Base-by-base conservation (phyloP, 208 protist genomes). In the Trypanosoma avium region DNA sequence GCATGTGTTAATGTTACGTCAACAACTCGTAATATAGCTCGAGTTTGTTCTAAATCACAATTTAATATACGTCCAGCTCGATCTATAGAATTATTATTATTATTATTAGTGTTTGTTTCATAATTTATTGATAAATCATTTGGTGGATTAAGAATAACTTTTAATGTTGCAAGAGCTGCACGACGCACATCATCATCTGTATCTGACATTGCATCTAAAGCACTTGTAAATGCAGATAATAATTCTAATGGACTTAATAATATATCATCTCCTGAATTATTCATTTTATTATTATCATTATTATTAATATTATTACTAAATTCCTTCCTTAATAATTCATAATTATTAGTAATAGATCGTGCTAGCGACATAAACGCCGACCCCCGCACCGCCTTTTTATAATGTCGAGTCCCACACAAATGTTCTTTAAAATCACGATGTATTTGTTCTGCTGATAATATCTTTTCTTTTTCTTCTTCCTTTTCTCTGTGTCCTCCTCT, bases 1-100 rank as follows among this genome's bases (percentile, higher is more conserved):
- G 82, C 86, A 54, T 93, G 86, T 10, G 86, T 93, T 22, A 93
- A 63, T 29, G 77, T 60, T 4, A 93, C 69, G 65, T 90, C 73
- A 7, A 88, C 67, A 24, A 78, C 55, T 24, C 83, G 76, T 19
- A 92, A 49, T 29, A 80, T 57, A 15, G 80, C 69, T 12, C 70
- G 53, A 7, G 76, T 35, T 36, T 65, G 80, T 21, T 88, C 81
- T 21, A 78, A 40, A 47, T 77, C 56, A 54, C 53, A 65, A n/a
- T n/a, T n/a, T n/a, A n/a, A n/a, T n/a, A n/a, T n/a, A n/a, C n/a
- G n/a, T n/a, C n/a, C n/a, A n/a, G n/a, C n/a, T n/a, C n/a, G n/a
- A n/a, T n/a, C n/a, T n/a, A n/a, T n/a, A n/a, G n/a, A n/a, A n/a
- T n/a, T n/a, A n/a, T n/a, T n/a, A n/a, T n/a, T n/a, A 22, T 3